Percentiles rank a stretch among this genome's conserved stretches.
Conservation (phyloP, 306 rosid species). For the Luffa acutangula region DNA sequence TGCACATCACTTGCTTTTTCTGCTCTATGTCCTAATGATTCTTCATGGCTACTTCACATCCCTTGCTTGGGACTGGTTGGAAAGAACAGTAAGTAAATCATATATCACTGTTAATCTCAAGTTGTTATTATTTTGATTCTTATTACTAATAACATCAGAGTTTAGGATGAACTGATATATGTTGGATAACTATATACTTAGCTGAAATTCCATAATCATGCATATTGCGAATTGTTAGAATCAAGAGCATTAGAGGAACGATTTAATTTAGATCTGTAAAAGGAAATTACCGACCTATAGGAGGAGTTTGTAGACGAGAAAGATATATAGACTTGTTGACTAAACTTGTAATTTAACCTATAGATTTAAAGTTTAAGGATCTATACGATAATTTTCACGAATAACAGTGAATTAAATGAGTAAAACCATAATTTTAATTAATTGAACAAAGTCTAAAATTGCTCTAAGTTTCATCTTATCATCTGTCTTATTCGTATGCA, state of each 20-base stretch:
- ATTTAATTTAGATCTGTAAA: no score
- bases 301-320: no score
- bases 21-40: slow-evolving; percentile 32
- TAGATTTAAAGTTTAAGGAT: no score
- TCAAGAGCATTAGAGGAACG: no score
- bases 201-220: no score
- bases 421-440: background rate
- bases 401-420: background rate
- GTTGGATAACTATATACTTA: background rate
- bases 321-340: no score
- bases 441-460: background rate
- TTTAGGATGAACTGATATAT: background rate
- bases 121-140: background rate
- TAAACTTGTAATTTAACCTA: no score
- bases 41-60: slow-evolving; percentile 41
- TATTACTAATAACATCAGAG: background rate
- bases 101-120: background rate
- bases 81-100: slow-evolving; percentile 28
- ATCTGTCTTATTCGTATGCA: slow-evolving; percentile 15
- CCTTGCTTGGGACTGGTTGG: slow-evolving; percentile 35
- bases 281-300: no score
- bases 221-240: no score
- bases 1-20: slow-evolving; percentile 48
- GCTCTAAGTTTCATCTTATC: background rate
- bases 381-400: no score